phyloP scores from a whole-genome alignment of 2,329 filamentous ascomycete species.

The Niveomyces coronatus region DNA sequence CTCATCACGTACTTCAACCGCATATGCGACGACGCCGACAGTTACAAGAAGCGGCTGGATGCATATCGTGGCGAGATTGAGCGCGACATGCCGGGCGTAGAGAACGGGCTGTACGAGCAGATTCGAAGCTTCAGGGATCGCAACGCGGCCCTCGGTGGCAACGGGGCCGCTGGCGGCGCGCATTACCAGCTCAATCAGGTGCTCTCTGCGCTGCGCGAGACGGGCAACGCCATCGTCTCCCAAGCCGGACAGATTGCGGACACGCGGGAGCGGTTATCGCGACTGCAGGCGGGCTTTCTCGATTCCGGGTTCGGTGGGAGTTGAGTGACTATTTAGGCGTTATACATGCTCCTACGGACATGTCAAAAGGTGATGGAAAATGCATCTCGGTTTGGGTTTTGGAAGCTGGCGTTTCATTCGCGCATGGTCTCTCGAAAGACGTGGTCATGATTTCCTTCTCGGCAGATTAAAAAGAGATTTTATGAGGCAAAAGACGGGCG shows the following conservation, averaged over 20 bases:
- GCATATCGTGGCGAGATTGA: slow-evolving; percentile 36
- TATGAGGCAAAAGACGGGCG: too few relatives aligned
- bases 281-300: slow-evolving; percentile 30
- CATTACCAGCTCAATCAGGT: slow-evolving; percentile 30
- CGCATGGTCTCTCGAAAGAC: too few relatives aligned
- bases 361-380: too few relatives aligned
- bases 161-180: slow-evolving; percentile 17
- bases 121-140: slow-evolving; percentile 27
- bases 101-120: slow-evolving; percentile 35
- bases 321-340: too few relatives aligned
- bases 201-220: slow-evolving; percentile 27
- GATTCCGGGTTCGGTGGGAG: slow-evolving; percentile 26
- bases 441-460: too few relatives aligned
- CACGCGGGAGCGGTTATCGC: slow-evolving; percentile 30
- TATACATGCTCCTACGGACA: too few relatives aligned
- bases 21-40: slow-evolving; percentile 31
- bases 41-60: slow-evolving; percentile 32
- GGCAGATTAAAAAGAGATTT: too few relatives aligned
- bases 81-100: slow-evolving; percentile 37
- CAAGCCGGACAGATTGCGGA: slow-evolving; percentile 34
- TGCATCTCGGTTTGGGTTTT: too few relatives aligned
- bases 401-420: too few relatives aligned
- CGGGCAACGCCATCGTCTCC: slow-evolving; percentile 29
- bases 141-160: slow-evolving; percentile 13
- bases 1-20: slow-evolving; percentile 36